Base-by-base conservation (phyloP, 768 basidiomycete species). In the Kwoniella mangroviensis region DNA sequence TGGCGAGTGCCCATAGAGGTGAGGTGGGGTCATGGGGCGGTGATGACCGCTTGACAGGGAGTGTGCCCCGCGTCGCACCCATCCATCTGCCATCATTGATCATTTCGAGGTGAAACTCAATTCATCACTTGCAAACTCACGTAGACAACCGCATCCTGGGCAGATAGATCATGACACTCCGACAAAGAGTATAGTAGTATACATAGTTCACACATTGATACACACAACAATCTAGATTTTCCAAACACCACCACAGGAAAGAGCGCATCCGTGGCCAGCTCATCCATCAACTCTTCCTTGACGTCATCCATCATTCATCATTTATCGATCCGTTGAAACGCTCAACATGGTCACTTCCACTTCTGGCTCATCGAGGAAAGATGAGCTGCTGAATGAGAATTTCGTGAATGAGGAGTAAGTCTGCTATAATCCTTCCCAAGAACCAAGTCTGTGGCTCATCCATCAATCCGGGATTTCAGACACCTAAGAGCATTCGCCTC, bases 401-500 rank as follows among this genome's bases (percentile, higher is more conserved):
- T 93, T 89, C 81, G 86, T 91, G 12, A 86, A 93, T 73, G 90
- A 92, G 81, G 85, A 86, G 93, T 93, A 74, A 75, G 89, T 68
- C 51, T 19, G 26, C 42, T 41, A 28, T 34, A 4, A 26, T 13
- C 19, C 22, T 28, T 42, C 17, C 19, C 41, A 19, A 53, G 21
- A 53, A 40, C 62, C 68, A 10, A 71, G 51, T 42, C 15, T 24
- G 34, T 34, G 9, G 34, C 34, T 34, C 6, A 34, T 7, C 4
- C 34, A 34, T 34, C 34, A 34, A 34, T 34, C 34, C 6, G 4
- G 34, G 34, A 45, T 24, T 41, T 19, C 68, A 90, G 88, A 21
- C 89, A 90, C 74, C 89, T 96, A 54, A 86, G 87, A 65, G 90
- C 92, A 1, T 97, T 96, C 81, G 87, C 87, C 21, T 87, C 90